Percentiles rank a stretch among this genome's conserved stretches.
phyloP scores from a whole-genome alignment of 805 yeast genomes.

The Candida chilensis region DNA sequence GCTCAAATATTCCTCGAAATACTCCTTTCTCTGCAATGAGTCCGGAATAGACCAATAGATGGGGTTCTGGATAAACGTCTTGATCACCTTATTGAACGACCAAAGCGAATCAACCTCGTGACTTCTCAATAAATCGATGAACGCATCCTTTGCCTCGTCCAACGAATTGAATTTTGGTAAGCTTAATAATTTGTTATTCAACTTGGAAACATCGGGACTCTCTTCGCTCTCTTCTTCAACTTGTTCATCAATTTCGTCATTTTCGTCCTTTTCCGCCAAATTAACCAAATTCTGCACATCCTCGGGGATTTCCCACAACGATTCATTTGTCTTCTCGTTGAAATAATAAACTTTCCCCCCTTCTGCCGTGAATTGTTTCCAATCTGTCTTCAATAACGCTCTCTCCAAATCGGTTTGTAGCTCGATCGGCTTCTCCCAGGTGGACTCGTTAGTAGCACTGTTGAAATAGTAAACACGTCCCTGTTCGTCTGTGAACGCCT shows the following conservation, averaged over 20 bases:
- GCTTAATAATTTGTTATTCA: constrained; percentile 11
- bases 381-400: constrained; percentile 42
- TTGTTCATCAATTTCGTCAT: constrained; percentile 5
- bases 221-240: constrained; percentile 3
- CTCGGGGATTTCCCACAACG: constrained; percentile 76
- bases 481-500: constrained; percentile 48
- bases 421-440: constrained; percentile 75
- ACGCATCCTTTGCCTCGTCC: constrained; percentile 33
- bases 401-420: constrained; percentile 27
- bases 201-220: neutral
- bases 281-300: constrained; percentile 18
- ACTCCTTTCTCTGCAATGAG: constrained; percentile 45
- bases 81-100: constrained; percentile 64
- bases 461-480: constrained; percentile 72
- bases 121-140: constrained; percentile 42
- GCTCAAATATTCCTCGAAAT: constrained; percentile 59
- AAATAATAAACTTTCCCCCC: constrained; percentile 63
- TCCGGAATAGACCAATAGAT: constrained; percentile 63
- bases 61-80: constrained; percentile 44
- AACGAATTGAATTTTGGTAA: constrained; percentile 9
- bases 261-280: constrained; percentile 2
- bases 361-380: constrained; percentile 40
- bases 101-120: constrained; percentile 61
- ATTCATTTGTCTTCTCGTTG: constrained; percentile 51
- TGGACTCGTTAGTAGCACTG: constrained; percentile 52